Evolutionary conservation across 2,329 filamentous ascomycete genomes (phyloP), one percentile per base, ranked within the genome.

Genomic region (Monosporascus ibericus): DNA sequence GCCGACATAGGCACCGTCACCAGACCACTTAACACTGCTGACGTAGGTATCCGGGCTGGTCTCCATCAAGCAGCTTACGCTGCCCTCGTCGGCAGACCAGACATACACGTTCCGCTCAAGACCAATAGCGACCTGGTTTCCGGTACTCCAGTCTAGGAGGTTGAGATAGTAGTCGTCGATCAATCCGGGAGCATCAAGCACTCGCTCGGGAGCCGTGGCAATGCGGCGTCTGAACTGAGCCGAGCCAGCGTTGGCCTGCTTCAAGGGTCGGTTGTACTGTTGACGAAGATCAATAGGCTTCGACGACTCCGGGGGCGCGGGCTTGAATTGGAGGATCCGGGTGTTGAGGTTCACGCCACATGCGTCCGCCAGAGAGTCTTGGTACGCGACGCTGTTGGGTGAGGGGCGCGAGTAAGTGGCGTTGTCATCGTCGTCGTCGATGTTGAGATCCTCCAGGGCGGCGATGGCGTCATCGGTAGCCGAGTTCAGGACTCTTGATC

Each of bases 81-180:
- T 84, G 54, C 94, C 94, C 65, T 90, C 87, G 61, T 97, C 94
- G 15, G 94, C 94, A 37, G 94, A 97, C 94, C 94, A 99, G 63
- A 99, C 89, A 66, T 99, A 99, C 63, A 99, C 94, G 62, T 87
- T 95, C 61, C 92, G 91, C 77, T 97, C 94, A 14, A 99, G 84
- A 52, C 92, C 94, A 68, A 99, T 97, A 48, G 94, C 94, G 51
- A 99, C 92, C 72, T 99, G 94, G 78, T 99, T 99, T 55, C 88
- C 87, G 6, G 91, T 94, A 68, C 92, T 96, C 94, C 94, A 99
- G 76, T 99, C 94, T 25, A 99, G 84, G 39, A 99, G 81, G 78
- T 99, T 99, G 63, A 99, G 87, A 72, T 99, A 99, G 81, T 97
- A 99, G 75, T 99, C 94, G 65, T 99, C 94, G 56, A 97, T 88